A percentile compares a stretch with the other conserved stretches of the same genome.
phyloP scores from a whole-genome alignment of 208 protist genomes.

The Leishmania braziliensis region DNA sequence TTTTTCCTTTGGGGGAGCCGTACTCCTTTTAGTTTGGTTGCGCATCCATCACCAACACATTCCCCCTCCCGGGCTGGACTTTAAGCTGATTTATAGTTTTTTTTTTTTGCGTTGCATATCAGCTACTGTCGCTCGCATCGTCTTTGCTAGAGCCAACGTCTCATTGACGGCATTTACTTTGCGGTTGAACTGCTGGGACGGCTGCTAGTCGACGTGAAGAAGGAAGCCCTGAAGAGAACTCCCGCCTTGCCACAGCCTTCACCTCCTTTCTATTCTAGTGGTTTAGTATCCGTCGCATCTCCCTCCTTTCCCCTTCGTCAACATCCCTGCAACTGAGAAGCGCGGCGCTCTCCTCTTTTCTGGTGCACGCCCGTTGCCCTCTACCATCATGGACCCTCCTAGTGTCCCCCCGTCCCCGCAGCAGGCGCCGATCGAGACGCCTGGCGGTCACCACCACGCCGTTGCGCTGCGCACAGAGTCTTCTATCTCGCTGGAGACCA shows the following conservation, averaged over 20 bases:
- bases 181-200: not conserved
- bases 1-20: not conserved
- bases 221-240: not conserved
- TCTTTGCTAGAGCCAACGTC: not conserved
- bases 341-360: not conserved
- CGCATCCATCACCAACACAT: not conserved
- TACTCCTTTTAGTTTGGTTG: not conserved
- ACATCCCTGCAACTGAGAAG: not conserved
- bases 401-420: slow-evolving; percentile 78
- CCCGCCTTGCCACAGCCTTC: not conserved
- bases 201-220: not conserved
- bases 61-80: not conserved
- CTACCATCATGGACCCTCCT: slow-evolving; percentile 63
- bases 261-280: not conserved
- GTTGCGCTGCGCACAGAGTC: slow-evolving; percentile 59
- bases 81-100: not conserved
- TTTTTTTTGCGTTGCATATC: not conserved
- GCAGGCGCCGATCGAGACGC: slow-evolving; percentile 47
- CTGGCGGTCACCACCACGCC: slow-evolving; percentile 38
- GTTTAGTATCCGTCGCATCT: not conserved
- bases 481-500: slow-evolving; percentile 70
- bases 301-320: not conserved
- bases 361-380: not conserved
- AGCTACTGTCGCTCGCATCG: no score
- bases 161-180: not conserved